A percentile compares a stretch with the other conserved stretches of the same genome.
Evolutionary conservation across 345 rosid species (phyloP).

Genomic region (Aquilaria malaccensis): DNA sequence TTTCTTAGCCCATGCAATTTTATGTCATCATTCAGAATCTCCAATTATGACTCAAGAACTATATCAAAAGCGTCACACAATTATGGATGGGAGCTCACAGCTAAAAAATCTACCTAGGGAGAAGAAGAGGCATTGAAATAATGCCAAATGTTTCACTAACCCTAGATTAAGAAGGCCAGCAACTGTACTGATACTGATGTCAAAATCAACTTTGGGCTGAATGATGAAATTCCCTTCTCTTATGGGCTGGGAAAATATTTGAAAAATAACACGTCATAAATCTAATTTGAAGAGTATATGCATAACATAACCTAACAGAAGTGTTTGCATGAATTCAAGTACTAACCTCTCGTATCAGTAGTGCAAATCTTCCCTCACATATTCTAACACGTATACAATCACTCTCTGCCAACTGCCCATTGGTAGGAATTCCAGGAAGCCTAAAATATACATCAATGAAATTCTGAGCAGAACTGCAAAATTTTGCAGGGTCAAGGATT

Average conservation of each 20-base stretch:
- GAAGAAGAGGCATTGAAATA: no score
- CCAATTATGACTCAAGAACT: no score
- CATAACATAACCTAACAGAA: not conserved
- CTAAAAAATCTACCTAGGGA: no score
- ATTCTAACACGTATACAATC: constrained; percentile 98
- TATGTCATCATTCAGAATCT: no score
- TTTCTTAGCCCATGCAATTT: no score
- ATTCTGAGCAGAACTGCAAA: constrained; percentile 91
- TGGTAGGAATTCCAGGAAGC: constrained; percentile 82
- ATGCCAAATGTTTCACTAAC: constrained; percentile 35
- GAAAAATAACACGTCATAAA: constrained; percentile 10
- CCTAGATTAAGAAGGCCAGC: constrained; percentile 99
- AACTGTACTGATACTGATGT: constrained; percentile 94
- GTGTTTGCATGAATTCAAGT: constrained; percentile 5
- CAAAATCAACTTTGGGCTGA: constrained; percentile 99
- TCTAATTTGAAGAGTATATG: constrained; percentile 6
- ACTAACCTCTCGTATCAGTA: constrained; percentile 94
- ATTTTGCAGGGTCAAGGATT: constrained; percentile 72
- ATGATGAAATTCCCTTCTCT: constrained; percentile 99
- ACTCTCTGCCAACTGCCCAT: constrained; percentile 80
- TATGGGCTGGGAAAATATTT: constrained; percentile 50
- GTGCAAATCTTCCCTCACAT: constrained; percentile 97
- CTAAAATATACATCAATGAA: constrained; percentile 82
- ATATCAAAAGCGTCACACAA: no score
- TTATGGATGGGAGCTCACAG: no score